Base-by-base conservation (phyloP, 164 flowering plant genomes). In the Platanus orientalis region DNA sequence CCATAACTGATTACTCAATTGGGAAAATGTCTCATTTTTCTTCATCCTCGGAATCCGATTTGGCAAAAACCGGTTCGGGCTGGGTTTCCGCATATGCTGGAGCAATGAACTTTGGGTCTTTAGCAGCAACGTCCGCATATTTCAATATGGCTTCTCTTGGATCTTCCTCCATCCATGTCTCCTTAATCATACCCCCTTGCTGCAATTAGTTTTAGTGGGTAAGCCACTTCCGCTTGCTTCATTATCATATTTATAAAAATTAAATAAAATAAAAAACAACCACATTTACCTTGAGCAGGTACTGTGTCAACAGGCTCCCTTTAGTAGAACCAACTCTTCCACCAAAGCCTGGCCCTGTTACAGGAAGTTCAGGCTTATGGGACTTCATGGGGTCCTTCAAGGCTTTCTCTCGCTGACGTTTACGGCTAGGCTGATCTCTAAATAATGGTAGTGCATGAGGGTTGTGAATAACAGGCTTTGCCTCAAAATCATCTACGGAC, bases 161-260 rank as follows among this genome's bases (percentile, higher is more conserved):
- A 74, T 95, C 99, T 81, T 95, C 99, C 2, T 95, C 97, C 99
- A 92, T 92, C 99, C 99, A 92, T 48, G 97, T 90, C 79, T 95
- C 99, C 79, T 95, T 95, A 20, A 95, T 84, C 90, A 92, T 45
- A 51, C 97, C 99, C 11, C 99, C 97, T 92, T 89, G 86, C 99
- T 92, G 96, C 74, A 81, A 77, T 48, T 26, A 23, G 40, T 59
- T 21, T 34, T 23, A 47, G 61, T 26, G 54, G 14, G 58, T 69
- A 57, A 74, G 68, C 29, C 6, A 45, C 60, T 54, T 34, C 23
- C 6, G 47, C 26, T 13, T 17, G 11, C 36, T 54, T 45, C 29
- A 51, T n/a, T 11, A 42, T 45, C 36, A 64, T 1, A 6, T 34
- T 25, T 23, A 30, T 23, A 23, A 20, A 5, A 19, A n/a, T n/a